Conservation (phyloP, 805 yeast species). For the Pichia cephalocereana region DNA sequence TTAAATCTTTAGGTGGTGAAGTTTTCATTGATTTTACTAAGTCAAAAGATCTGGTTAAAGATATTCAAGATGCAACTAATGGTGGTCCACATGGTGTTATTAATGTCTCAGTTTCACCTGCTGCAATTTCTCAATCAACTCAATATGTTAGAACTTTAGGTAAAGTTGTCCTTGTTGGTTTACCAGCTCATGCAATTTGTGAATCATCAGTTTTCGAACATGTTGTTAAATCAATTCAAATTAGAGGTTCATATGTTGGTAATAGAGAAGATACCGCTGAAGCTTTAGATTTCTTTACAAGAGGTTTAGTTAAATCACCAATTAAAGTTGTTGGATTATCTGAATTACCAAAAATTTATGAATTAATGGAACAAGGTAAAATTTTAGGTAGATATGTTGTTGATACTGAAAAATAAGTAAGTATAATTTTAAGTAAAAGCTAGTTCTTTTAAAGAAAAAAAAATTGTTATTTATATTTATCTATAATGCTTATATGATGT, state of each 20-base stretch:
- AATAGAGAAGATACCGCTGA: constrained; percentile 82
- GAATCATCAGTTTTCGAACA: constrained; percentile 63
- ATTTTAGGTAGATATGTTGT: constrained; percentile 86
- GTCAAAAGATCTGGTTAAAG: constrained; percentile 33
- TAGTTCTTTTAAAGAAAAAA: no score
- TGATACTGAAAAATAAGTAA: constrained; percentile 53
- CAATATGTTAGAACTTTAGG: constrained; percentile 53
- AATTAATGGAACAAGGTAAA: constrained; percentile 78
- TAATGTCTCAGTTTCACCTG: constrained; percentile 52
- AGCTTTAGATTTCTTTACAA: constrained; percentile 60
- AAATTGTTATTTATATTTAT: no score
- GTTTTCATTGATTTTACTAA: constrained; percentile 46
- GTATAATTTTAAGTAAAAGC: no score
- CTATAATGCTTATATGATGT: no score
- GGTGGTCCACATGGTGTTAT: constrained; percentile 64
- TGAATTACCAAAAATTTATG: constrained; percentile 58
- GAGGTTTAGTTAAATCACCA: constrained; percentile 58
- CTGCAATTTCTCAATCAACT: constrained; percentile 46
- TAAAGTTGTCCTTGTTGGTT: constrained; percentile 56
- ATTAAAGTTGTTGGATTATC: constrained; percentile 73
- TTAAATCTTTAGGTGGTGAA: constrained; percentile 54
- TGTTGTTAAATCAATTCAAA: constrained; percentile 63
- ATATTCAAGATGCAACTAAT: constrained; percentile 32
- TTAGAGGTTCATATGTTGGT: constrained; percentile 83
- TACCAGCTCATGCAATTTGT: constrained; percentile 75